phyloP scores from a whole-genome alignment of 768 basidiomycete species.

The Boletus reticuloceps region DNA sequence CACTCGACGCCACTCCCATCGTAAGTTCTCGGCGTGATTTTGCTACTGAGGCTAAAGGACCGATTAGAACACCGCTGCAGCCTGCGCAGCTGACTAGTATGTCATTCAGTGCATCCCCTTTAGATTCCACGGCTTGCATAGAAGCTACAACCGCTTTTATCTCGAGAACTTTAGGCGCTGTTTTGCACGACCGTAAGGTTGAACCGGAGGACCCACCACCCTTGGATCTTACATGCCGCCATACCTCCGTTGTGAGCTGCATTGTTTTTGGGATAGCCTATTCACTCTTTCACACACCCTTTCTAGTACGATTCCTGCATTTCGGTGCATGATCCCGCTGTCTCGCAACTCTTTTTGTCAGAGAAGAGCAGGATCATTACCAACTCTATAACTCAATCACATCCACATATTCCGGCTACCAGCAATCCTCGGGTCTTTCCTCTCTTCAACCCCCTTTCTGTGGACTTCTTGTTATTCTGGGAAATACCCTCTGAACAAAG shows the following conservation, averaged over 20 bases:
- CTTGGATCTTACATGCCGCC: constrained; percentile 50
- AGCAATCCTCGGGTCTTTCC: constrained; percentile 69
- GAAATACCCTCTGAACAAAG: constrained; percentile 58
- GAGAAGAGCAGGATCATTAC: constrained; percentile 44
- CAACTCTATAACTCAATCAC: constrained; percentile 35
- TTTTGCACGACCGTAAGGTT: constrained; percentile 48
- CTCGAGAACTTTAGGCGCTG: constrained; percentile 43
- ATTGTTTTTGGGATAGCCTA: neutral
- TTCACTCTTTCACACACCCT: neutral
- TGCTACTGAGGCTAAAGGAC: constrained; percentile 3
- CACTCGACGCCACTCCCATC: constrained; percentile 34
- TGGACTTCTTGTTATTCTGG: constrained; percentile 81
- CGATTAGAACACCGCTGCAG: constrained; percentile 40
- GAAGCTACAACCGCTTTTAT: constrained; percentile 51
- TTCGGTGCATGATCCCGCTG: constrained; percentile 19
- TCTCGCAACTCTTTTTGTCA: constrained; percentile 47
- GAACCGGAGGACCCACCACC: constrained; percentile 47
- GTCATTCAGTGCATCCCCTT: constrained; percentile 40
- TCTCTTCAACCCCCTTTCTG: constrained; percentile 66
- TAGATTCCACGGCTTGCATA: constrained; percentile 37
- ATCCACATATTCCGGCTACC: constrained; percentile 56
- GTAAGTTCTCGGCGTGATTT: constrained; percentile 38
- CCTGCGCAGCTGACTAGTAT: constrained; percentile 49
- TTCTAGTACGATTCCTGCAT: constrained; percentile 12
- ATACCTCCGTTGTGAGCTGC: constrained; percentile 43